Base-by-base conservation (phyloP, 1,284 basidiomycete species). In the Ustilago tritici region DNA sequence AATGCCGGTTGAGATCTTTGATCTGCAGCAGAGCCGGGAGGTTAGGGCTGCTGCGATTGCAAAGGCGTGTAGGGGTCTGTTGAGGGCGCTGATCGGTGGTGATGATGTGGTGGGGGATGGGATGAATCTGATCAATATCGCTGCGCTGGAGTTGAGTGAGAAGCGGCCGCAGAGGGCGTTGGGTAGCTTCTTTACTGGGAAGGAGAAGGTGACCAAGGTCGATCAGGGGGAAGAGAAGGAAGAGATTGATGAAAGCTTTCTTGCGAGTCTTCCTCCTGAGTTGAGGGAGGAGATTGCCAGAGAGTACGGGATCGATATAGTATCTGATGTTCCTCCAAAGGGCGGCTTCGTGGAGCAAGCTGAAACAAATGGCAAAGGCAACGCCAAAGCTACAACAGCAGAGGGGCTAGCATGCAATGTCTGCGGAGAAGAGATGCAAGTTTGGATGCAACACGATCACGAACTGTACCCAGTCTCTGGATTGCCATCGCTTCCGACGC, bases 391-490 rank as follows among this genome's bases (percentile, higher is more conserved):
- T 14, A 23, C 28, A 32, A 17, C 56, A 2, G 34, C 19, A 0
- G 54, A 50, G 2, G 28, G 36, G 15, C 23, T 69, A 55, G 46
- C 14, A 12, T 82, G 80, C 43, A 12, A 40, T 2, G 8, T 50
- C 2, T 82, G 80, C 34, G 80, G 69, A 10, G 40, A 63, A 17
- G 56, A 35, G 46, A 80, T 80, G 78, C 49, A 59, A 32, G 61
- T 78, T 0, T 83, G 76, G 76, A 76, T 83, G 54, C 82, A 82
- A 69, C 82, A 83, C 65, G 82, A 83, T 54, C 80, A 83, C 47
- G 79, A 75, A 9, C 34, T 60, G 19, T 82, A 74, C 57, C 81
- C 79, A 17, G 8, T 54, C 17, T 38, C 58, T 0, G 81, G 81
- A 12, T 46, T 81, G 11, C 79, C 81, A 5, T 2, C 31, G n/a